phyloP scores from a whole-genome alignment of 768 basidiomycete species.

The Mycena kentingensis region DNA sequence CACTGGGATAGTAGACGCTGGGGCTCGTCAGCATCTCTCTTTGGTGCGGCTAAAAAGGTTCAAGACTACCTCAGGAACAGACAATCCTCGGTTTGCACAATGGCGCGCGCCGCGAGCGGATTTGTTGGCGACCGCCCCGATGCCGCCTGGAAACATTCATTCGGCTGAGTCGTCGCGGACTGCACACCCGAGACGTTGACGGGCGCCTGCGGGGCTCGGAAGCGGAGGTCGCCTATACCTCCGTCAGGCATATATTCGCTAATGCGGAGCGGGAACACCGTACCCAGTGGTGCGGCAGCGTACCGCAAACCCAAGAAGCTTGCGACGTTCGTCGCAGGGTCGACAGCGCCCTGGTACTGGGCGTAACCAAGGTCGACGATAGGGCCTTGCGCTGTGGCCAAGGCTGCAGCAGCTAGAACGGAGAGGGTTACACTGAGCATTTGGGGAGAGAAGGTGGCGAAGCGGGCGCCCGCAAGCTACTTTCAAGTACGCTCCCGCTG shows the following conservation, averaged over 20 bases:
- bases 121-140: neutral
- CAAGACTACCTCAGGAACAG: slow-evolving; percentile 32
- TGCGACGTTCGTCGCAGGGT: slow-evolving; percentile 31
- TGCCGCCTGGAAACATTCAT: slow-evolving; percentile 5
- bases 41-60: neutral
- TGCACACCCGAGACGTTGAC: slow-evolving; percentile 4
- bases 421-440: neutral
- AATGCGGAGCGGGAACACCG: neutral
- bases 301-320: slow-evolving; percentile 33
- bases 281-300: slow-evolving; percentile 36
- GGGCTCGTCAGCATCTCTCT: neutral
- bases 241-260: neutral
- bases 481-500: too few relatives aligned
- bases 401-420: slow-evolving; percentile 3
- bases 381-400: slow-evolving; percentile 15
- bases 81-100: slow-evolving; percentile 31
- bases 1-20: slow-evolving; percentile 15
- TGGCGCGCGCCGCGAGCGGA: slow-evolving; percentile 11
- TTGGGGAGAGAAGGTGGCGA: neutral
- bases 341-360: slow-evolving; percentile 42
- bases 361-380: slow-evolving; percentile 49
- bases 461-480: too few relatives aligned
- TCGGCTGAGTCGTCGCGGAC: slow-evolving; percentile 1
- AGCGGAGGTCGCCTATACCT: slow-evolving; percentile 8
- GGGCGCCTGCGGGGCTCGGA: slow-evolving; percentile 8